Evolutionary conservation across 768 basidiomycete genomes (phyloP).

Genomic region (Termitomyces sp.): DNA sequence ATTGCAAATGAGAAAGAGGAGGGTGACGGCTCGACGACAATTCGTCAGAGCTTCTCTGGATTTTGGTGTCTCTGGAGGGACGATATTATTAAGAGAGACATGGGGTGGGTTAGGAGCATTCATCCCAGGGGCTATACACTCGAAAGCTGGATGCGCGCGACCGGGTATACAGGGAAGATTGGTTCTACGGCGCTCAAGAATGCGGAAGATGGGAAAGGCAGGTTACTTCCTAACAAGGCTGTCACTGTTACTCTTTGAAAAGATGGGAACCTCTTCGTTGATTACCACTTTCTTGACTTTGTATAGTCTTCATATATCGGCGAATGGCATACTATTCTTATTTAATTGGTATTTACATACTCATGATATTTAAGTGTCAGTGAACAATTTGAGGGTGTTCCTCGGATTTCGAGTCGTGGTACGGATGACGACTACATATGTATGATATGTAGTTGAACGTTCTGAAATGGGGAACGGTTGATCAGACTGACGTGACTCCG

Average conservation of each 20-base stretch:
- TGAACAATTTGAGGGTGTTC: background rate
- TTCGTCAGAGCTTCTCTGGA: slow-evolving; percentile 36
- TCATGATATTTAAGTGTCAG: background rate
- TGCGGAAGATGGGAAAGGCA: slow-evolving; percentile 27
- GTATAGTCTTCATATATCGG: background rate
- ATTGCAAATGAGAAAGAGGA: slow-evolving; percentile 26
- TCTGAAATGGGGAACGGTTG: no score
- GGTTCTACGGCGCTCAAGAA: slow-evolving; percentile 25
- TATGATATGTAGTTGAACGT: no score
- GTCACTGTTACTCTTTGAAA: slow-evolving; percentile 8
- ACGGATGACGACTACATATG: no score
- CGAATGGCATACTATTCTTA: background rate
- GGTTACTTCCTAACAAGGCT: slow-evolving; percentile 20
- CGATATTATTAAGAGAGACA: slow-evolving; percentile 37
- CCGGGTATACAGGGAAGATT: slow-evolving; percentile 24
- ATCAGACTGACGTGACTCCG: no score
- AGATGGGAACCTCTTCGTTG: background rate
- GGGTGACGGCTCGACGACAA: slow-evolving; percentile 28
- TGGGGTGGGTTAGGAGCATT: slow-evolving; percentile 38
- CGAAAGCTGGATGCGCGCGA: slow-evolving; percentile 39
- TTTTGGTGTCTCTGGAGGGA: slow-evolving; percentile 44
- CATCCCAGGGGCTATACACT: slow-evolving; percentile 33
- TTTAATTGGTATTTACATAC: background rate
- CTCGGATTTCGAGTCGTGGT: background rate
- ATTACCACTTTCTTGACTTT: background rate